Evolutionary conservation across 192 early-diverging fungal genomes (phyloP).

Genomic region (Coemansia sp.): DNA sequence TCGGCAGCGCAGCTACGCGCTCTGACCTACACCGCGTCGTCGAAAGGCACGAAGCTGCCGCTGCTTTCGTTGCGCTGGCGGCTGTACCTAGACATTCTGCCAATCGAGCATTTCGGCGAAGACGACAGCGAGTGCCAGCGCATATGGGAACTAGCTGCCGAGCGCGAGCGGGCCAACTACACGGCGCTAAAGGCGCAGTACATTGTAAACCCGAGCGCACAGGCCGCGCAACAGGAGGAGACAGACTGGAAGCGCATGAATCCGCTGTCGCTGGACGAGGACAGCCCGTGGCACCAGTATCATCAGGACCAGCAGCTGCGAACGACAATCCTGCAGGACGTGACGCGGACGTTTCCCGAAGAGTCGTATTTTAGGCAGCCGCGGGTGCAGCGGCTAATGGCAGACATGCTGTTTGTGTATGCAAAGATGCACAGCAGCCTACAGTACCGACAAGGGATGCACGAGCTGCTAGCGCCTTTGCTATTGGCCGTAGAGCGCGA

Average conservation of each 20-base stretch:
- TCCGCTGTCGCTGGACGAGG: conserved; percentile 79
- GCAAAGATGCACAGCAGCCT: conserved; percentile 82
- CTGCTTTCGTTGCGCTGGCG: conserved; percentile 41
- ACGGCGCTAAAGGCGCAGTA: conserved; percentile 10
- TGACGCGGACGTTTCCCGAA: conserved; percentile 91
- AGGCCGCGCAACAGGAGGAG: neutral
- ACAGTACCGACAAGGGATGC: conserved; percentile 98
- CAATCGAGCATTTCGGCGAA: conserved; percentile 28
- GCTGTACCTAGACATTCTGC: conserved; percentile 32
- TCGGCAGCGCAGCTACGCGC: conserved; percentile 20
- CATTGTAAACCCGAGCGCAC: conserved; percentile 19
- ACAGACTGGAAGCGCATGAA: conserved; percentile 73
- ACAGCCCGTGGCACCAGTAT: conserved; percentile 92
- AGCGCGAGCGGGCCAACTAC: conserved; percentile 38
- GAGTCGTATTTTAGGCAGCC: conserved; percentile 68
- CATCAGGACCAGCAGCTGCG: conserved; percentile 82
- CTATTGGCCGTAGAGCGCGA: conserved; percentile 75
- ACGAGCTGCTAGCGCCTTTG: conserved; percentile 86
- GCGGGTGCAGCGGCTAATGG: conserved; percentile 63
- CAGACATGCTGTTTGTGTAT: conserved; percentile 86
- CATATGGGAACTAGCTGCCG: conserved; percentile 13
- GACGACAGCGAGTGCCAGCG: conserved; percentile 25
- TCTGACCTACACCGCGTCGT: conserved; percentile 12
- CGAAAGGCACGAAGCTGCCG: conserved; percentile 10
- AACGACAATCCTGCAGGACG: conserved; percentile 84